Conservation (phyloP, 176 grass and related monocot species). For the Aegilops tauschii region DNA sequence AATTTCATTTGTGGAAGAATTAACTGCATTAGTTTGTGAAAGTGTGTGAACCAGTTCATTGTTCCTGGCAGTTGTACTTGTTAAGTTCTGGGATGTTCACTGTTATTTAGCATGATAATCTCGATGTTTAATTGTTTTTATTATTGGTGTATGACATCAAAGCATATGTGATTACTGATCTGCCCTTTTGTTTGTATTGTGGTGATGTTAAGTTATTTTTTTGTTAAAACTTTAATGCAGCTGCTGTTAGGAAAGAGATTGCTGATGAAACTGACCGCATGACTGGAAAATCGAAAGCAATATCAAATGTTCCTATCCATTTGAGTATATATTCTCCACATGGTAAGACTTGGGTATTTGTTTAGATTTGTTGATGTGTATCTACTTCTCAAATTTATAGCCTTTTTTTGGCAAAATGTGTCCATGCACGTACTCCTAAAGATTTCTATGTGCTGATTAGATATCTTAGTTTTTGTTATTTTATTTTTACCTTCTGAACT, state of each 20-base stretch:
- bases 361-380: not conserved
- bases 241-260: conserved; percentile 98
- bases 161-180: conserved; percentile 1
- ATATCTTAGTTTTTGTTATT: not conserved
- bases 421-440: not conserved
- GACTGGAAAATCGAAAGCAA: conserved; percentile 95
- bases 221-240: conserved; percentile 48
- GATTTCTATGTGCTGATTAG: not conserved
- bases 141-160: not conserved
- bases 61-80: not conserved
- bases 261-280: conserved; percentile 93
- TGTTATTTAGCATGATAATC: not conserved
- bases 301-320: conserved; percentile 98
- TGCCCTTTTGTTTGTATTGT: conserved; percentile 23
- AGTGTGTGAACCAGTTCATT: not conserved
- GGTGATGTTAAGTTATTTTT: not conserved
- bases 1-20: not conserved
- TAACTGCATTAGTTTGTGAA: not conserved
- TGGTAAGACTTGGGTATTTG: conserved; percentile 47
- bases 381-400: not conserved
- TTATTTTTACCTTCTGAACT: conserved; percentile 13
- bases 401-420: not conserved
- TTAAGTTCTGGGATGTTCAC: not conserved
- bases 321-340: conserved; percentile 99
- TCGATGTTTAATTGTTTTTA: not conserved